These are phyloP conservation scores for Paraconiothyrium sp. DNA, from an alignment of 2,329 filamentous ascomycete genomes.

Conservation along the genomic window DNA sequence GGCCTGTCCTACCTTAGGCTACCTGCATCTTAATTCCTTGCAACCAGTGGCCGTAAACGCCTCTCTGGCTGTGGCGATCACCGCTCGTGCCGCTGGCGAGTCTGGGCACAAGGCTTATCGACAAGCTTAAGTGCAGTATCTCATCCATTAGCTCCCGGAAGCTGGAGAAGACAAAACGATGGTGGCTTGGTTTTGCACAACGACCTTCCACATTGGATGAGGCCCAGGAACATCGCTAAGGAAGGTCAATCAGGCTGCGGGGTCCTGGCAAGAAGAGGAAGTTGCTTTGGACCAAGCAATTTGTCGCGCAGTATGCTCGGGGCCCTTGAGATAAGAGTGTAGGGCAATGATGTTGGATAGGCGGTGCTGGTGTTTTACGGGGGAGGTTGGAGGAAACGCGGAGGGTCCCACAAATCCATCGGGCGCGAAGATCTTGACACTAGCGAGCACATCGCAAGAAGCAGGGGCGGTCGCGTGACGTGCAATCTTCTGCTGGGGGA, in stretches of 20 bases:
- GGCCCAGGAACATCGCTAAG: conserved; percentile 19
- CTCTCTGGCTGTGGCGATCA: conserved; percentile 29
- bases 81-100: conserved; percentile 15
- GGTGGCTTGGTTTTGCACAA: conserved; percentile 13
- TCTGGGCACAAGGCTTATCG: conserved; percentile 26
- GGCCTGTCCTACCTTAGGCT: conserved; percentile 15
- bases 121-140: conserved; percentile 11
- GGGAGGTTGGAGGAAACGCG: conserved; percentile 1
- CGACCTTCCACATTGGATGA: conserved; percentile 29
- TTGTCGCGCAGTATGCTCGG: conserved; percentile 1
- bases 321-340: conserved; percentile 10
- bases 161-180: conserved; percentile 16
- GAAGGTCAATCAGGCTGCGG: conserved; percentile 3
- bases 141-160: conserved; percentile 7
- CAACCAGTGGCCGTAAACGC: conserved; percentile 23
- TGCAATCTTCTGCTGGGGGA: background rate
- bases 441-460: background rate
- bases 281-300: conserved; percentile 12
- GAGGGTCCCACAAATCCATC: background rate
- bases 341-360: conserved; percentile 1
- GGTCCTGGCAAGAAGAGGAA: conserved; percentile 16
- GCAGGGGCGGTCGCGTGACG: conserved; percentile 4
- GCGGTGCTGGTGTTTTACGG: conserved; percentile 9
- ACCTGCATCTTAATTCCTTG: conserved; percentile 19
- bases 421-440: background rate